Evolutionary conservation across 2,329 filamentous ascomycete species (phyloP).

Genomic region (Apiospora phragmitis): DNA sequence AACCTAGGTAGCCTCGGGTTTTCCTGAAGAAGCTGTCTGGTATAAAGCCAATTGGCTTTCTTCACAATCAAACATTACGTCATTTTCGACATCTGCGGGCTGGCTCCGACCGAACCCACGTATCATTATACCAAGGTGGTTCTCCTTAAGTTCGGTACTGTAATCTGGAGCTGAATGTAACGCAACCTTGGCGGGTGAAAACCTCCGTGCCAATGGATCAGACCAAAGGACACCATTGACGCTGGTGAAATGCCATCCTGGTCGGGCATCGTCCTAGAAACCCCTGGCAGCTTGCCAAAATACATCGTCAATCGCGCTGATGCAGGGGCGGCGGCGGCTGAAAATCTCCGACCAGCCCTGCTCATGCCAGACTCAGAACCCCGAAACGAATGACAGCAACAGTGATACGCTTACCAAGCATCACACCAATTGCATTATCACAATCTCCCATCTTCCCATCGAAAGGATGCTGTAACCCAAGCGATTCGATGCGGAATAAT

Average conservation of each 20-base stretch:
- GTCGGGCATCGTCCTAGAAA: background rate
- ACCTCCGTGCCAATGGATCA: background rate
- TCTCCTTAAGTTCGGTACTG: background rate
- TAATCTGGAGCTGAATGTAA: constrained; percentile 5
- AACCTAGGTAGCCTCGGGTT: background rate
- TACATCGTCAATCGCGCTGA: constrained; percentile 3
- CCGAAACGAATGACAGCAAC: background rate
- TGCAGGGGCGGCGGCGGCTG: constrained; percentile 3
- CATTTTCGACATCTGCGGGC: background rate
- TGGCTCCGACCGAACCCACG: background rate
- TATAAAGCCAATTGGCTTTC: background rate
- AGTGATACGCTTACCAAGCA: background rate
- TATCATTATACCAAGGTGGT: background rate
- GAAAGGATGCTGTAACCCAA: background rate
- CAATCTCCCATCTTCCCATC: background rate
- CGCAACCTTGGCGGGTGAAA: constrained; percentile 7
- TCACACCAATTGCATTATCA: background rate
- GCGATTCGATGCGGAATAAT: background rate
- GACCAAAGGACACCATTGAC: background rate
- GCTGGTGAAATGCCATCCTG: background rate
- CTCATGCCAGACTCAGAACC: background rate
- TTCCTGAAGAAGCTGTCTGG: background rate
- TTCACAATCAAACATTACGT: background rate
- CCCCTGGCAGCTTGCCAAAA: background rate
- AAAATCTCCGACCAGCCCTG: background rate